Evolutionary conservation across 371 early-diverging fungal genomes (phyloP), one percentile per base, ranked within the genome.

Genomic region (Capillidium heterosporum): DNA sequence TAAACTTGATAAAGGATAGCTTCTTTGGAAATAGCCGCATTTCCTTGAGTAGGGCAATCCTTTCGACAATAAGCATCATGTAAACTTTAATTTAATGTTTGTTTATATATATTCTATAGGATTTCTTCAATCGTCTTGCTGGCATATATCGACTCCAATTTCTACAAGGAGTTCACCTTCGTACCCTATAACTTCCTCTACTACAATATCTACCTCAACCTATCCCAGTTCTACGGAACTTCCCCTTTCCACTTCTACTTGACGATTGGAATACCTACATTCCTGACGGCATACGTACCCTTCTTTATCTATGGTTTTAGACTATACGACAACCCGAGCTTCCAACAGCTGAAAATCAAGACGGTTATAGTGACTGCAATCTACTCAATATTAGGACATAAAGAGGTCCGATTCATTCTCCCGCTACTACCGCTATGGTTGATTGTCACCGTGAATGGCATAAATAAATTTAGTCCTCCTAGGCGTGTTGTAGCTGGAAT

Each of bases 191-290:
- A 81, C 28, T 95, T 95, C 63, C 66, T 87, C 47, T 65, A 74
- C 29, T 69, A 86, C 63, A 95, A 94, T 63, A 76, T 95, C 10
- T 56, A 80, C 0, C 71, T 81, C 8, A 78, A 74, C 11, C 73
- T 95, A 41, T 80, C 88, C 0, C 54, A 78, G 0, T 91, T 91
- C 69, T 95, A 95, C 61, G 96, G 96, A 48, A 72, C 76, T 11
- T 82, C 89, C 32, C 81, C 88, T 3, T 85, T 84, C 76, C 84
- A 91, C 59, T 95, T 89, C 87, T 92, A 95, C 67, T 52, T 89
- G 5, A 67, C 78, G 3, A 85, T 82, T 49, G 91, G 88, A 15
- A 28, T 91, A 11, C 93, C 94, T 0, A 65, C 84, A 0, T 67
- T 93, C 17, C 64, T 81, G 32, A 80, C 84, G 0, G 81, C 85